Evolutionary conservation across 305 asterid species (phyloP).

Genomic region (Fraxinus floribunda): DNA sequence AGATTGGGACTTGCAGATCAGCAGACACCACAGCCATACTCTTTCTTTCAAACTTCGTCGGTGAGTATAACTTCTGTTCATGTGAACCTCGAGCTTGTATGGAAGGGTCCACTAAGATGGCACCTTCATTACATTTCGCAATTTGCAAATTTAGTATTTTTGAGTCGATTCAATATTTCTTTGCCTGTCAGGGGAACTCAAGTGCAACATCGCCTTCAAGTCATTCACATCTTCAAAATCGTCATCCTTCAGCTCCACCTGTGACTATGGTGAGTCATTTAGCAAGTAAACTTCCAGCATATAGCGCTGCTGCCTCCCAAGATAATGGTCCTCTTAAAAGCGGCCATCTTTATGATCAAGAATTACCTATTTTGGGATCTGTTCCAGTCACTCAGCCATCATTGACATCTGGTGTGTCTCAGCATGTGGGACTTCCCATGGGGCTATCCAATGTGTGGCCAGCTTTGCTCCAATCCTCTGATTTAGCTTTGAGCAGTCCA

Average conservation of each 20-base stretch:
- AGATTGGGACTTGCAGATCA: constrained; percentile 39
- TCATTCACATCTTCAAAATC: constrained; percentile 34
- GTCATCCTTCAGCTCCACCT: constrained; percentile 25
- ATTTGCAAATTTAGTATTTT: background rate
- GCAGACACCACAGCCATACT: constrained; percentile 37
- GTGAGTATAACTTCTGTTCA: constrained; percentile 34
- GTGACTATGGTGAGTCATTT: constrained; percentile 27
- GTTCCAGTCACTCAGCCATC: constrained; percentile 31
- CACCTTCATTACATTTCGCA: background rate
- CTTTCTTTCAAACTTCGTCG: constrained; percentile 38
- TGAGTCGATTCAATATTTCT: constrained; percentile 8
- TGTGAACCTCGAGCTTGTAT: constrained; percentile 16
- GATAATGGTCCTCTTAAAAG: constrained; percentile 20
- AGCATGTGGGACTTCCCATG: constrained; percentile 23
- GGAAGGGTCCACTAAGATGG: constrained; percentile 11
- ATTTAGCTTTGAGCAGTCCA: constrained; percentile 40
- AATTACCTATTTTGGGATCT: constrained; percentile 27
- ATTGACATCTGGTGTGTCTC: constrained; percentile 21
- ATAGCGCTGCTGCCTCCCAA: constrained; percentile 23
- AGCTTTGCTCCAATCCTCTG: constrained; percentile 34
- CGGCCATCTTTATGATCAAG: constrained; percentile 18
- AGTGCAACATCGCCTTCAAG: constrained; percentile 33
- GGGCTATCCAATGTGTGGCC: constrained; percentile 26
- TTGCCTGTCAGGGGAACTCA: constrained; percentile 44
- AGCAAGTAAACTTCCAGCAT: constrained; percentile 28